Conservation (phyloP, 108 stramenopile species). For the Aurantiochytrium sp. region DNA sequence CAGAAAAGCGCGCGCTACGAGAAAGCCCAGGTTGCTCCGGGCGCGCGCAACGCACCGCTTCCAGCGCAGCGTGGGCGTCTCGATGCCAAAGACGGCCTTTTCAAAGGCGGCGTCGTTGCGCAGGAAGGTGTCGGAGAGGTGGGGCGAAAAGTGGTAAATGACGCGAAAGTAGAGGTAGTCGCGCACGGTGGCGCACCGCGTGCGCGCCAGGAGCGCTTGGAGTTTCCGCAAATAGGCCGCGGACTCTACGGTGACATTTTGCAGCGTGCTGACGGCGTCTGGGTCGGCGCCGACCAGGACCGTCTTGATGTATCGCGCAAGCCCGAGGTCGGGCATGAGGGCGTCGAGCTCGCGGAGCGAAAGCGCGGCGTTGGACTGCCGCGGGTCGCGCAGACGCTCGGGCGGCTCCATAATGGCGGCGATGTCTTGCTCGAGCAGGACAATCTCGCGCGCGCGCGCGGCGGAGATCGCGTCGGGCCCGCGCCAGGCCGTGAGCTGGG, state of each 20-base stretch:
- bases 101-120: not conserved
- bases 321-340: not conserved
- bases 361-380: not conserved
- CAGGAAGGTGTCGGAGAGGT: not conserved
- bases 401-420: not conserved
- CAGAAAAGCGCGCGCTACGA: not conserved
- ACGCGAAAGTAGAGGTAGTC: conserved; percentile 12
- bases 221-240: not conserved
- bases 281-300: not conserved
- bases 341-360: not conserved
- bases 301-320: not conserved
- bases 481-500: not conserved
- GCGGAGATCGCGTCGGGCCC: not conserved
- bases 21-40: not conserved
- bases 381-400: not conserved
- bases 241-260: not conserved
- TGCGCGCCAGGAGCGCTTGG: not conserved
- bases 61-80: not conserved
- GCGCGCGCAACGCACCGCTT: not conserved
- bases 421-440: not conserved
- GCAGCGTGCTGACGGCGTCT: not conserved
- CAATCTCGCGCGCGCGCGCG: not conserved
- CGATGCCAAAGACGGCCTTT: not conserved
- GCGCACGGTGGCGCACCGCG: not conserved
- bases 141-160: not conserved